Base-by-base conservation (phyloP, 1,284 basidiomycete species). In the Bjerkandera adusta region DNA sequence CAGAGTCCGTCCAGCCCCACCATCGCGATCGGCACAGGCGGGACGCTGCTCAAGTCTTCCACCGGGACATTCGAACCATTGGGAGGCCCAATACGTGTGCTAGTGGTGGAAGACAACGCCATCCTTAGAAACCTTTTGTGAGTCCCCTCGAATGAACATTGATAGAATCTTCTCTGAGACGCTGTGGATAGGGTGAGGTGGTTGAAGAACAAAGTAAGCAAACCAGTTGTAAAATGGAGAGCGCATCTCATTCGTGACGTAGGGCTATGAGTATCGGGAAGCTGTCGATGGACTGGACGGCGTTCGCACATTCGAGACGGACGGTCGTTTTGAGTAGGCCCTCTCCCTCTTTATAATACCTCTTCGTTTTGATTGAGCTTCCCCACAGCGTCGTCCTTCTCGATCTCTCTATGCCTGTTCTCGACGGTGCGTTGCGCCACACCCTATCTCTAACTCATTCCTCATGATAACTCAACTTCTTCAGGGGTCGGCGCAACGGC, bases 391-490 rank as follows among this genome's bases (percentile, higher is more conserved):
- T 94, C 32, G 82, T 94, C 33, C 75, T 96, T 20, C 73, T 97
- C 58, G 94, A 97, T 66, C 71, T 97, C 41, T 92, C 90, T 0
- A 97, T 97, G 94, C 94, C 92, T 0, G 68, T 92, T 18, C 79
- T 97, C 51, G 92, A 97, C 62, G 94, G 89, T 77, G 57, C 51
- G 69, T 58, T 2, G 15, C 21, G 36, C 24, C 15, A 20, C 41
- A 24, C 3, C 32, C 16, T 12, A 15, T 30, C 33, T 20, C 11
- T 5, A n/a, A n/a, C n/a, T 5, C n/a, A 32, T 34, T 16, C 8
- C 44, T 21, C 6, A 12, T 27, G 50, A 22, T 47, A 11, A 33
- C 16, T 16, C 8, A 44, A 41, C 36, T 42, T 34, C n/a, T n/a
- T 37, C 44, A 86, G 85, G 89, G 18, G 77, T 96, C 48, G 83